Evolutionary conservation across 345 rosid species (phyloP), one percentile per base, ranked within the genome.

Genomic region (Excoecaria agallocha): DNA sequence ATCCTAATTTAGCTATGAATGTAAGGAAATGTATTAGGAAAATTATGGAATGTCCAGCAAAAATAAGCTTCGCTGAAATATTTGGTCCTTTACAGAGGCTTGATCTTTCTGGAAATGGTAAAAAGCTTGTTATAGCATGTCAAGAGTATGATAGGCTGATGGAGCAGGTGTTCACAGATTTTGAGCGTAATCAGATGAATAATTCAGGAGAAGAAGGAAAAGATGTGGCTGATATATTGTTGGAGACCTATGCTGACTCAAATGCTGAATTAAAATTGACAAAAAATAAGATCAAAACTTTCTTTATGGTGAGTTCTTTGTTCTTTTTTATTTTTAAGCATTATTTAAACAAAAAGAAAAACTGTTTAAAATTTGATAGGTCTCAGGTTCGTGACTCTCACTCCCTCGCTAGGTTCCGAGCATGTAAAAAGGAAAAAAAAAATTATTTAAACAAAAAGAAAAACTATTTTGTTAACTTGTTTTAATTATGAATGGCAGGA

Each of bases 21-120:
- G 80, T 89, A 43, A 72, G 83, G 74, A 37, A 70, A 74, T 48
- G 70, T 50, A 62, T 91, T 1, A 71, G 62, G 78, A 81, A 84
- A 58, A 82, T 88, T 48, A 74, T 88, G 81, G 56, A 78, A 57
- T 87, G 81, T 51, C 82, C 89, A 0, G 94, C 89, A 73, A 92
- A 86, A 80, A 72, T 90, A 50, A 77, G 81, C 71, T 77, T 81
- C 6, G 91, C 87, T 20, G 89, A 87, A n/a, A 82, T 92, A 16
- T 81, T 90, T 74, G 97, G 97, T 19, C 93, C 92, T 12, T 67
- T 90, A 49, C 87, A 78, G 71, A 62, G 82, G 20, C 48, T 90
- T 57, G 93, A 90, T 61, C 78, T 87, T 72, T 90, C 89, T 0
- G 87, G 95, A 46, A 86, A 83, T 12, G 91, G 92, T 37, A 78